Conservation (phyloP, 352 stramenopile genomes). For the Pythium coloratum region DNA sequence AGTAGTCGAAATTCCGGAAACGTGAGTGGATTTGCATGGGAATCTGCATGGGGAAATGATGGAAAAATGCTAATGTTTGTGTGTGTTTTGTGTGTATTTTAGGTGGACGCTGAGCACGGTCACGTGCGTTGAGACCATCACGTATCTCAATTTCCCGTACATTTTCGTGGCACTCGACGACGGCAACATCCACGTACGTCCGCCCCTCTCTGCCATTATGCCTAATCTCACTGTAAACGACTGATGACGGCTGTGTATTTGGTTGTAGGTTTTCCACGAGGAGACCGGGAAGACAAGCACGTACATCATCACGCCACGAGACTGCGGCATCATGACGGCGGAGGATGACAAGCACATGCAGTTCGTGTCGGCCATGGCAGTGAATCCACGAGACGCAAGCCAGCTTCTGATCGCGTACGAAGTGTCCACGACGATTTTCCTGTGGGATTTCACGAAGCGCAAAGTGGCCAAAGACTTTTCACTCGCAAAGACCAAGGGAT, state of each 20-base stretch:
- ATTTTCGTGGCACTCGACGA: constrained; percentile 78
- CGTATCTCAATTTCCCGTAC: constrained; percentile 56
- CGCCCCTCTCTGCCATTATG: too few species aligned
- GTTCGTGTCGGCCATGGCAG: constrained; percentile 51
- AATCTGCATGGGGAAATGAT: not conserved
- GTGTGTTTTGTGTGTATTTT: not conserved
- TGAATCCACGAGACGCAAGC: constrained; percentile 62
- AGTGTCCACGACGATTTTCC: constrained; percentile 39
- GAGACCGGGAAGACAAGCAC: constrained; percentile 66
- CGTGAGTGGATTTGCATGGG: constrained; percentile 4
- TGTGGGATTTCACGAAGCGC: constrained; percentile 72
- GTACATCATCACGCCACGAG: constrained; percentile 58
- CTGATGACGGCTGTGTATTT: not conserved
- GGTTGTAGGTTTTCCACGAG: constrained; percentile 65
- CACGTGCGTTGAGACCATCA: constrained; percentile 64
- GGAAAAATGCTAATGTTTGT: not conserved
- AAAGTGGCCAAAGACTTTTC: constrained; percentile 44
- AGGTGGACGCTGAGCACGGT: constrained; percentile 72
- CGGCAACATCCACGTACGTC: constrained; percentile 47
- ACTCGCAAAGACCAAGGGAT: constrained; percentile 17
- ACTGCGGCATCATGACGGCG: constrained; percentile 34
- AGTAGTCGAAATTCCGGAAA: constrained; percentile 31
- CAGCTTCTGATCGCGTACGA: constrained; percentile 69
- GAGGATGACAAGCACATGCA: constrained; percentile 28
- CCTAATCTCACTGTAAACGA: too few species aligned